A percentile compares a stretch with the other conserved stretches of the same genome.
Conservation (phyloP, 1,284 basidiomycete genomes). For the Ustilago hordei region DNA sequence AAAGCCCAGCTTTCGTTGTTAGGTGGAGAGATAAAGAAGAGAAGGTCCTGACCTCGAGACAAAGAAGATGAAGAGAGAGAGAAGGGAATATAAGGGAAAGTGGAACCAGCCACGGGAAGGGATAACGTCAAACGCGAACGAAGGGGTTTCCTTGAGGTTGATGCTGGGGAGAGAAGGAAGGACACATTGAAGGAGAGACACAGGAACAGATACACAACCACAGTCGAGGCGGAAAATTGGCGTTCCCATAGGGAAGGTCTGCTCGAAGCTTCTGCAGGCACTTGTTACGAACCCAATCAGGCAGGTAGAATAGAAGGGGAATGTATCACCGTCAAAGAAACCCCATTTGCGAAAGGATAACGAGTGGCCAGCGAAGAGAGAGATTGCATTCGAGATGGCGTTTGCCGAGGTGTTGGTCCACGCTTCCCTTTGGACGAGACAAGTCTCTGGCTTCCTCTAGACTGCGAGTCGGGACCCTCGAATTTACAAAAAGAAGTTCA, state of each 20-base stretch:
- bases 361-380: not conserved
- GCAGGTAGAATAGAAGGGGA: too few species aligned
- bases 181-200: not conserved
- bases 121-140: conserved; percentile 19
- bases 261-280: not conserved
- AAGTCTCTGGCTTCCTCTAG: not conserved
- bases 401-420: conserved; percentile 15
- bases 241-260: not conserved
- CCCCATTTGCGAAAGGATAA: not conserved
- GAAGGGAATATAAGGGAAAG: not conserved
- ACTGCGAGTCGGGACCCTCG: not conserved
- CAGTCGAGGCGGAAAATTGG: not conserved
- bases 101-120: conserved; percentile 43
- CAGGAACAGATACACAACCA: too few species aligned
- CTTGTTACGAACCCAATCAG: too few species aligned
- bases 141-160: conserved; percentile 7
- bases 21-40: not conserved
- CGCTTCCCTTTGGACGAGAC: conserved; percentile 14
- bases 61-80: conserved; percentile 4
- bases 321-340: too few species aligned
- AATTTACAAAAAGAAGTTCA: conserved; percentile 5
- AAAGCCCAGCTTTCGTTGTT: conserved; percentile 23
- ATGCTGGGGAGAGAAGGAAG: conserved; percentile 15
- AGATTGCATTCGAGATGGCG: not conserved
- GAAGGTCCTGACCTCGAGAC: conserved; percentile 26